Percentiles rank a stretch among this genome's conserved stretches.
Evolutionary conservation across 768 basidiomycete genomes (phyloP).

Genomic region (Termitomyces sp.): DNA sequence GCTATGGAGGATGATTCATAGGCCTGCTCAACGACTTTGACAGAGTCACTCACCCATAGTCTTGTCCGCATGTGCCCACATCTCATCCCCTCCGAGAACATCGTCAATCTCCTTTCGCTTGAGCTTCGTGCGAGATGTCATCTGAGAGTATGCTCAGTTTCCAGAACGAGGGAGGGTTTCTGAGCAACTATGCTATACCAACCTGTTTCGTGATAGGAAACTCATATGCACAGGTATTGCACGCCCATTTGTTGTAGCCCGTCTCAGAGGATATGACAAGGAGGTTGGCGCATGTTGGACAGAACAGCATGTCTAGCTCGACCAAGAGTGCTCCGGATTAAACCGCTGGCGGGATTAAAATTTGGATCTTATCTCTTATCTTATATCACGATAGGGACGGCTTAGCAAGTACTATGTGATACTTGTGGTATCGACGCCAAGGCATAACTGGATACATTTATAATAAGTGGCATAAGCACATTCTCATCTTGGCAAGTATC

Average conservation of each 20-base stretch:
- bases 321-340: background rate
- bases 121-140: constrained; percentile 84
- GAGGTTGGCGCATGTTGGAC: constrained; percentile 90
- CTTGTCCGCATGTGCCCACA: constrained; percentile 91
- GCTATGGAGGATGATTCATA: constrained; percentile 27
- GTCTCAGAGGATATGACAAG: constrained; percentile 73
- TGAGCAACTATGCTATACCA: background rate
- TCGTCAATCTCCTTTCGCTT: constrained; percentile 93
- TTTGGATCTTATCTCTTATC: constrained; percentile 14
- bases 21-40: background rate
- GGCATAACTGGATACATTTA: too few species aligned
- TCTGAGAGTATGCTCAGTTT: constrained; percentile 41
- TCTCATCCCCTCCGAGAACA: constrained; percentile 89
- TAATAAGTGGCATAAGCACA: too few species aligned
- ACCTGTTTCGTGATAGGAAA: constrained; percentile 86
- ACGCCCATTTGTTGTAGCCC: constrained; percentile 88
- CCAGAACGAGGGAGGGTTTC: background rate
- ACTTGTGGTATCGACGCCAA: too few species aligned
- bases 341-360: background rate
- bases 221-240: constrained; percentile 92
- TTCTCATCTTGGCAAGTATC: too few species aligned
- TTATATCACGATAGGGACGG: background rate
- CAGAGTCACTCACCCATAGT: constrained; percentile 60
- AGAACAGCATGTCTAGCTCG: constrained; percentile 68
- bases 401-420: too few species aligned